These are phyloP conservation scores for Scutellaria minor DNA, from an alignment of 257 asterid genomes.

Conservation along the genomic window DNA sequence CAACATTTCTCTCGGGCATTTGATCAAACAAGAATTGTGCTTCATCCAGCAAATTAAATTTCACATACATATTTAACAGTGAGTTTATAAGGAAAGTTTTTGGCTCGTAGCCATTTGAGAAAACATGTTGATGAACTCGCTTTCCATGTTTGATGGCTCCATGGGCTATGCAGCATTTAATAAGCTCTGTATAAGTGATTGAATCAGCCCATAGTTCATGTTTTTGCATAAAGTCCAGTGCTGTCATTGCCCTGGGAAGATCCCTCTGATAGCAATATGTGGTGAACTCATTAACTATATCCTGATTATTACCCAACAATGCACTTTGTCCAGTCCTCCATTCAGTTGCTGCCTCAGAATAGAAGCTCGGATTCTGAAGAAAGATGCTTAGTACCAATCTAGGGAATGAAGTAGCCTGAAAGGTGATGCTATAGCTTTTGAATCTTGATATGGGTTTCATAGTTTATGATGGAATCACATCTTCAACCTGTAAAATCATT, in stretches of 20 bases:
- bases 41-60: slow-evolving; percentile 63
- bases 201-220: slow-evolving; percentile 65
- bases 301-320: slow-evolving; percentile 23
- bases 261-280: slow-evolving; percentile 59
- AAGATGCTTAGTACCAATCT: slow-evolving; percentile 3
- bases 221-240: slow-evolving; percentile 62
- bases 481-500: slow-evolving; percentile 34
- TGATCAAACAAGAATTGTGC: slow-evolving; percentile 64
- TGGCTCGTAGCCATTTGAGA: slow-evolving; percentile 73
- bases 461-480: slow-evolving; percentile 19
- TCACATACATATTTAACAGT: slow-evolving; percentile 76
- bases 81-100: slow-evolving; percentile 71
- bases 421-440: slow-evolving; percentile 31
- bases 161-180: slow-evolving; percentile 74
- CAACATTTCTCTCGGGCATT: too few species aligned
- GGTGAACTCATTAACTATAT: slow-evolving; percentile 53
- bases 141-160: slow-evolving; percentile 64
- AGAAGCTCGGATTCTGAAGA: slow-evolving; percentile 19
- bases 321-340: slow-evolving; percentile 34
- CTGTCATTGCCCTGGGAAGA: slow-evolving; percentile 67
- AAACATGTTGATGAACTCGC: slow-evolving; percentile 63
- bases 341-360: slow-evolving; percentile 37
- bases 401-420: slow-evolving; percentile 17
- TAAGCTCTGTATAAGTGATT: slow-evolving; percentile 70
- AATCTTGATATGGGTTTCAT: slow-evolving; percentile 27